Evolutionary conservation across 148 eudicot genomes (phyloP), one percentile per base, ranked within the genome.

Genomic region (Arbutus unedo): DNA sequence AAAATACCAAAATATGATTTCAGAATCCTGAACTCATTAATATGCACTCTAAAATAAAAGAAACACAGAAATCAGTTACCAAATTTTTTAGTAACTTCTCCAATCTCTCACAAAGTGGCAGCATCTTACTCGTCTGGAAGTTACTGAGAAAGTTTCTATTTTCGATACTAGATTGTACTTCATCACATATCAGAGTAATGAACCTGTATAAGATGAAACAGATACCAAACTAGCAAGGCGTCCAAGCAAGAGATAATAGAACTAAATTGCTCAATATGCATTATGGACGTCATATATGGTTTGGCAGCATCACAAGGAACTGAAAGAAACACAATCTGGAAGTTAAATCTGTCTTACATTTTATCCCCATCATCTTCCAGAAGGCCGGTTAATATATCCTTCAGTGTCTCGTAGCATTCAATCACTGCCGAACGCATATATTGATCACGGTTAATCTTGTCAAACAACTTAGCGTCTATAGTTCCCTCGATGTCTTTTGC

Each of bases 391-490:
- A 94, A 85, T 74, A 94, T 84, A 49, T 91, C 91, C 81, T 60
- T 89, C 23, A 96, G 91, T 82, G 96, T 94, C 90, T 96, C 92
- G 53, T 93, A 96, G 86, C 98, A 94, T 86, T 96, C 99, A 85
- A 93, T 85, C 49, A 94, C 94, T 67, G 99, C 98, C 47, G 94
- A 89, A 75, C 57, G 81, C 99, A 94, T 94, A 85, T 93, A 96
- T 54, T 92, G 93, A 74, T 96, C 99, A 77, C 85, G 91, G 77
- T 47, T 91, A 50, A 96, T 96, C 93, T 88, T 96, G 89, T 85
- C 90, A 87, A 93, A 91, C 66, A 96, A 86, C 55, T 94, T 98
- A 85, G 87, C 85, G 77, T 93, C 98, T 21, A 92, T 93, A 84
- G 85, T 92, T 82, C 91, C 88, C 88, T 89, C 94, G 84, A 92